Evolutionary conservation across 495 filamentous ascomycete species (phyloP).

Genomic region (Hypoxylon subgilvum): DNA sequence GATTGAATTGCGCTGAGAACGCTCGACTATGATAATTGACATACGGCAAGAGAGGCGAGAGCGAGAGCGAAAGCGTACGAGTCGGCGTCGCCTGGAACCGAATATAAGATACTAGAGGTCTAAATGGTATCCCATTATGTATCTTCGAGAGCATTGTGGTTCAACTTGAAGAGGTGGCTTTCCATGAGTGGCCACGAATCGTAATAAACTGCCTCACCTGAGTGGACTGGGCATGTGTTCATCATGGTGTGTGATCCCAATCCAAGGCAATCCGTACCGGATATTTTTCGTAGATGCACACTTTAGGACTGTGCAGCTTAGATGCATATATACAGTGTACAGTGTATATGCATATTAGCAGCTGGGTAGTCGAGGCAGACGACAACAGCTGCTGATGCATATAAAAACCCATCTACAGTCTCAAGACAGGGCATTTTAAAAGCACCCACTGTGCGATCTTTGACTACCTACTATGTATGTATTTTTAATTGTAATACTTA

Average conservation of each 20-base stretch:
- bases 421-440: too few relatives aligned
- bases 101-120: slow-evolving; percentile 15
- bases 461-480: too few relatives aligned
- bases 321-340: too few relatives aligned
- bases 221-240: background rate
- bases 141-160: slow-evolving; percentile 36
- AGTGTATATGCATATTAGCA: too few relatives aligned
- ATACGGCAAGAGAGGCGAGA: slow-evolving; percentile 5
- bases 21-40: slow-evolving; percentile 7
- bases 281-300: background rate
- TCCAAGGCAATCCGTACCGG: too few relatives aligned
- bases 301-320: too few relatives aligned
- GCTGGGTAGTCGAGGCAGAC: too few relatives aligned
- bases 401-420: too few relatives aligned
- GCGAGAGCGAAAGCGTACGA: background rate
- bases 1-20: slow-evolving; percentile 31
- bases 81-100: slow-evolving; percentile 9
- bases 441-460: too few relatives aligned
- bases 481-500: too few relatives aligned
- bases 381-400: too few relatives aligned
- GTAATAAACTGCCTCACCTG: slow-evolving; percentile 20
- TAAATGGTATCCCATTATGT: slow-evolving; percentile 31
- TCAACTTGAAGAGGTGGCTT: slow-evolving; percentile 24
- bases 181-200: slow-evolving; percentile 32
- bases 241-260: background rate